Base-by-base conservation (phyloP, 179 eudicot species). In the Silene noctiflora region DNA sequence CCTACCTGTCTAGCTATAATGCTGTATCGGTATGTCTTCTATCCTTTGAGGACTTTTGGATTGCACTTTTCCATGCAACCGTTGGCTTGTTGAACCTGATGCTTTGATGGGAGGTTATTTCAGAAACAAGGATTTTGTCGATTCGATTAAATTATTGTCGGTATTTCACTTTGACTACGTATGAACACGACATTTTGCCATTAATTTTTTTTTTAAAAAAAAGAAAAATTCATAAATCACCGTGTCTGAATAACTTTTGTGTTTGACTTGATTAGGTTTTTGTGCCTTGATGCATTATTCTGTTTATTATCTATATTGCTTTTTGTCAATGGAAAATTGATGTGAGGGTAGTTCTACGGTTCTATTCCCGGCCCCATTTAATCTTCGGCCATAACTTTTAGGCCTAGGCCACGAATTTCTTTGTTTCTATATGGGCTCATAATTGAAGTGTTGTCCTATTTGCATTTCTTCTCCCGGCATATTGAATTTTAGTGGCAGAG, bases 351-450 rank as follows among this genome's bases (percentile, higher is more conserved):
- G 51, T 67, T 69, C 29, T 42, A 42, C 12, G 46, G 46, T 42
- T 42, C 13, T 44, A 44, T 44, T 55, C 59, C 1, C 44, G 58
- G 55, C n/a, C 72, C 72, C 72, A 21, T 69, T 46, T 69, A 21
- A 69, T 42, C 31, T 69, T 44, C 16, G 20, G 22, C 72, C 72
- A 69, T 69, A 69, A 39, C 71, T 39, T 67, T 67, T 67, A 17
- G 48, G 48, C 8, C n/a, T 22, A 67, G 71, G 71, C 25, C 25
- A 67, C 12, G 3, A 44, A 69, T 42, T 17, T 19, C 42, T 64
- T 44, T 69, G 58, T 7, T 46, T 69, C 58, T 44, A 24, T 69
- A 4, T 69, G 58, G 12, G 17, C n/a, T 20, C 4, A 44, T 69
- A 21, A 46, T 44, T 69, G 72, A 11, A 69, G 13, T 3, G 16